Evolutionary conservation across 2,329 filamentous ascomycete species (phyloP).

Genomic region (Bipolaris zeicola): DNA sequence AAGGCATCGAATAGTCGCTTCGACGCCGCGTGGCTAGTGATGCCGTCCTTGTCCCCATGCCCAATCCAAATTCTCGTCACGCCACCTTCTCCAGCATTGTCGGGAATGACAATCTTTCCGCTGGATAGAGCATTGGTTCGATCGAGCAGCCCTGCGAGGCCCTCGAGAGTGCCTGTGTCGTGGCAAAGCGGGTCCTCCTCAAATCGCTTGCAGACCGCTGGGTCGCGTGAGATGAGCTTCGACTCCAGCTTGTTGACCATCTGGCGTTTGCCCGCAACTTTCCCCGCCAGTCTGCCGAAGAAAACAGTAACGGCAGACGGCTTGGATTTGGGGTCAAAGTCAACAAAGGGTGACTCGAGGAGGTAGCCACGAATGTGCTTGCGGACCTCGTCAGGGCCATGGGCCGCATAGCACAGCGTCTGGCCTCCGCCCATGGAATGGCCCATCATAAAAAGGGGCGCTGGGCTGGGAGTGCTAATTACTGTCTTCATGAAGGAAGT

Average conservation of each 20-base stretch:
- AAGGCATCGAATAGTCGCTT: constrained; percentile 66
- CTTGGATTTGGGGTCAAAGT: constrained; percentile 67
- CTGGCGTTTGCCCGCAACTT: constrained; percentile 70
- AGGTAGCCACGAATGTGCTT: constrained; percentile 72
- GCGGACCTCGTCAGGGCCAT: constrained; percentile 58
- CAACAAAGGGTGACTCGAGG: constrained; percentile 78
- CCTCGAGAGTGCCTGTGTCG: constrained; percentile 84
- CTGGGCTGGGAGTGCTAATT: constrained; percentile 59
- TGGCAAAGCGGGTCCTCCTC: constrained; percentile 74
- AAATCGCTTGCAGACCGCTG: constrained; percentile 64
- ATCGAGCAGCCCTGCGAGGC: constrained; percentile 77
- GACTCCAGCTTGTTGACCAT: constrained; percentile 69
- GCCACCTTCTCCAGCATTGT: constrained; percentile 55
- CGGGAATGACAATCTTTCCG: constrained; percentile 57
- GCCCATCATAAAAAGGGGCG: constrained; percentile 81
- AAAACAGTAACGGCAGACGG: constrained; percentile 69
- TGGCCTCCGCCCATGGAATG: constrained; percentile 91
- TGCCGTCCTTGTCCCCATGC: constrained; percentile 76
- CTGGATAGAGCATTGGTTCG: constrained; percentile 66
- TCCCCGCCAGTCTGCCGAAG: constrained; percentile 69
- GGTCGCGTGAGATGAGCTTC: constrained; percentile 70
- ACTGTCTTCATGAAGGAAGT: constrained; percentile 72
- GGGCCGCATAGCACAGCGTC: constrained; percentile 64
- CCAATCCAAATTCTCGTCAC: constrained; percentile 71
- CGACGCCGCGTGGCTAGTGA: constrained; percentile 69